phyloP scores from a whole-genome alignment of 306 rosid genomes.

The Oxytropis ochrocephala region DNA sequence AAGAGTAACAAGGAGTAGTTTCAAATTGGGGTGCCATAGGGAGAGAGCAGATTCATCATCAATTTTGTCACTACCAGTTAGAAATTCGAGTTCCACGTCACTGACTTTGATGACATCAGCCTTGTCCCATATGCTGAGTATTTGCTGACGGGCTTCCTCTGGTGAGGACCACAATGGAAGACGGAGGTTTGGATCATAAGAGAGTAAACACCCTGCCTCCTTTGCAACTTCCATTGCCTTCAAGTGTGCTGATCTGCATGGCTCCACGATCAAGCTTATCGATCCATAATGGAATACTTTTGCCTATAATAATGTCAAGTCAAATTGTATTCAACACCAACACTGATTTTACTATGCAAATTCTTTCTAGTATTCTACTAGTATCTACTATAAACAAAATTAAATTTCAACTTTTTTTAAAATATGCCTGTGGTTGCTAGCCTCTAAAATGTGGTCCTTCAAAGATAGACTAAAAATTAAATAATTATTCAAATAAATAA shows the following conservation, averaged over 20 bases:
- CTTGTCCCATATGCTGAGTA: slow-evolving; percentile 81
- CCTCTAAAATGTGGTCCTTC: background rate
- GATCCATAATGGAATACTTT: slow-evolving; percentile 92
- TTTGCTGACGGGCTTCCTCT: slow-evolving; percentile 77
- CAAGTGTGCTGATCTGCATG: slow-evolving; percentile 91
- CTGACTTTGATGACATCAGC: slow-evolving; percentile 87
- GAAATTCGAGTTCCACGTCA: slow-evolving; percentile 82
- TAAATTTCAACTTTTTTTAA: background rate
- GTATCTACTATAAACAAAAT: background rate
- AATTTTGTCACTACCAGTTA: slow-evolving; percentile 57
- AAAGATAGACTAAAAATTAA: background rate
- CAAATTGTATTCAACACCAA: background rate
- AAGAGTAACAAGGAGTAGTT: slow-evolving; percentile 87
- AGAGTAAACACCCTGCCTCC: slow-evolving; percentile 82
- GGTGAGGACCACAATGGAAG: slow-evolving; percentile 75
- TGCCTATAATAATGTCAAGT: slow-evolving; percentile 34
- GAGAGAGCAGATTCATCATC: slow-evolving; percentile 77
- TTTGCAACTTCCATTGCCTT: slow-evolving; percentile 84
- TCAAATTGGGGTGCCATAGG: slow-evolving; percentile 74
- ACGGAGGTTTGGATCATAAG: slow-evolving; percentile 84
- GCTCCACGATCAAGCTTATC: slow-evolving; percentile 95
- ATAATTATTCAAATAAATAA: background rate
- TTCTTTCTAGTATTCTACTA: background rate
- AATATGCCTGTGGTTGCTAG: slow-evolving; percentile 8
- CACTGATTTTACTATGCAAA: background rate